Conservation (phyloP, 2,329 filamentous ascomycete genomes). For the Aphanoascus verrucosus region DNA sequence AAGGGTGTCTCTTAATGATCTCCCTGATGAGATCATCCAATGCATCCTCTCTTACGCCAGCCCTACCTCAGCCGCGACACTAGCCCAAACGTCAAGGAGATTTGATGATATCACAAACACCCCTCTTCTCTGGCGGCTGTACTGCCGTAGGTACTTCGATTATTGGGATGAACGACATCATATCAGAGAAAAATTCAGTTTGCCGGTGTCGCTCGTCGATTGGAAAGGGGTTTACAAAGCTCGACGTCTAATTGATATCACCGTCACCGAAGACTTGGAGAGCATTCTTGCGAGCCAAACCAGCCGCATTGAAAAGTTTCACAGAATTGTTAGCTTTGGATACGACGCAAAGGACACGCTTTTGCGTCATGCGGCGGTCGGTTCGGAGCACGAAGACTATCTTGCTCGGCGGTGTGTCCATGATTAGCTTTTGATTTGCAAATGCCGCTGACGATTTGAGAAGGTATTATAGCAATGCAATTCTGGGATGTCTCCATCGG, state of each 20-base stretch:
- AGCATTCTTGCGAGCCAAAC: slow-evolving; percentile 60
- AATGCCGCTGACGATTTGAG: slow-evolving; percentile 11
- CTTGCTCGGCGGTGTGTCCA: slow-evolving; percentile 47
- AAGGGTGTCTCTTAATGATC: slow-evolving; percentile 18
- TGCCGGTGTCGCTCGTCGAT: slow-evolving; percentile 47
- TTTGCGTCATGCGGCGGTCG: slow-evolving; percentile 51
- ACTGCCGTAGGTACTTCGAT: slow-evolving; percentile 58
- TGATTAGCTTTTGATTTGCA: slow-evolving; percentile 12
- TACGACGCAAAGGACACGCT: slow-evolving; percentile 86
- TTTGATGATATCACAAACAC: slow-evolving; percentile 58
- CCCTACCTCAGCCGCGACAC: slow-evolving; percentile 40
- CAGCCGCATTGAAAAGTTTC: slow-evolving; percentile 57
- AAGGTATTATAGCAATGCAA: slow-evolving; percentile 64
- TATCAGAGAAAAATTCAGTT: slow-evolving; percentile 47
- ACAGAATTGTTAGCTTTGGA: slow-evolving; percentile 59
- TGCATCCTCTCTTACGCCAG: slow-evolving; percentile 58
- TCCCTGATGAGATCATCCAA: slow-evolving; percentile 79
- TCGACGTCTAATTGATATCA: slow-evolving; percentile 44
- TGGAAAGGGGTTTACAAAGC: slow-evolving; percentile 63
- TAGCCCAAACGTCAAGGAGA: slow-evolving; percentile 52
- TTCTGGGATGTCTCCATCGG: slow-evolving; percentile 71
- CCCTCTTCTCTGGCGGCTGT: slow-evolving; percentile 65
- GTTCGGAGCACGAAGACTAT: slow-evolving; percentile 56
- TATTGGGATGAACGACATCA: slow-evolving; percentile 63
- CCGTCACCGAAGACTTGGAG: slow-evolving; percentile 49